Percentiles rank a stretch among this genome's conserved stretches.
phyloP scores from a whole-genome alignment of 2,329 filamentous ascomycete genomes.

The Alternaria burnsii region DNA sequence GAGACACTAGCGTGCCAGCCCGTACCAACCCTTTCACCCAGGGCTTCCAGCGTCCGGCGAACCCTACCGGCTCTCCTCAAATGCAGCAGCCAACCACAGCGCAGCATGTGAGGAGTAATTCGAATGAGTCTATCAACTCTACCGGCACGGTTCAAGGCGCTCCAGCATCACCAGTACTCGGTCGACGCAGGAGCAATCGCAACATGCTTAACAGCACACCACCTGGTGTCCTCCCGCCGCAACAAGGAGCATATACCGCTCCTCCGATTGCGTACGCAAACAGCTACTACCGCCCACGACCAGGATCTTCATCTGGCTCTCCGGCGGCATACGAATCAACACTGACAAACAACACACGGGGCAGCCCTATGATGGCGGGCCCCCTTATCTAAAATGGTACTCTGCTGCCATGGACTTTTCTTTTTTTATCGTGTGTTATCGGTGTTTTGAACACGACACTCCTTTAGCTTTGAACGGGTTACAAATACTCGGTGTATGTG shows the following conservation, averaged over 20 bases:
- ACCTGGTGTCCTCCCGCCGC: conserved; percentile 31
- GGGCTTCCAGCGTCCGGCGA: conserved; percentile 41
- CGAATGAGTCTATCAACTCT: conserved; percentile 47
- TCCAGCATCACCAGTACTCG: conserved; percentile 40
- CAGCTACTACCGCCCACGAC: conserved; percentile 42
- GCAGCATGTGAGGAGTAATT: conserved; percentile 43
- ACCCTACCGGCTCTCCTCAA: conserved; percentile 27
- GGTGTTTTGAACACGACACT: conserved; percentile 11
- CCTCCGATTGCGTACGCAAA: conserved; percentile 38
- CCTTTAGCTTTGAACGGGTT: conserved; percentile 14
- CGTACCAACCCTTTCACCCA: conserved; percentile 50
- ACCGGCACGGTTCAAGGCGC: conserved; percentile 37
- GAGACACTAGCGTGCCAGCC: conserved; percentile 33
- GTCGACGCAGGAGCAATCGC: conserved; percentile 48
- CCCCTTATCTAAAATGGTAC: conserved; percentile 37
- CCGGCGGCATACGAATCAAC: conserved; percentile 38
- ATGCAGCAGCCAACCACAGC: conserved; percentile 20
- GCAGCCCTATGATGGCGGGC: conserved; percentile 45
- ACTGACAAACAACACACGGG: conserved; percentile 34
- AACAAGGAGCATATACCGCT: conserved; percentile 35
- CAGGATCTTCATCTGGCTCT: conserved; percentile 30
- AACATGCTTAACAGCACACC: conserved; percentile 40
- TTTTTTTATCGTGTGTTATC: not conserved
- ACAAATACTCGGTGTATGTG: not conserved
- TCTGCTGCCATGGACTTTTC: not conserved